Evolutionary conservation across 1,284 basidiomycete genomes (phyloP).

Genomic region (Wallemia ichthyophaga): DNA sequence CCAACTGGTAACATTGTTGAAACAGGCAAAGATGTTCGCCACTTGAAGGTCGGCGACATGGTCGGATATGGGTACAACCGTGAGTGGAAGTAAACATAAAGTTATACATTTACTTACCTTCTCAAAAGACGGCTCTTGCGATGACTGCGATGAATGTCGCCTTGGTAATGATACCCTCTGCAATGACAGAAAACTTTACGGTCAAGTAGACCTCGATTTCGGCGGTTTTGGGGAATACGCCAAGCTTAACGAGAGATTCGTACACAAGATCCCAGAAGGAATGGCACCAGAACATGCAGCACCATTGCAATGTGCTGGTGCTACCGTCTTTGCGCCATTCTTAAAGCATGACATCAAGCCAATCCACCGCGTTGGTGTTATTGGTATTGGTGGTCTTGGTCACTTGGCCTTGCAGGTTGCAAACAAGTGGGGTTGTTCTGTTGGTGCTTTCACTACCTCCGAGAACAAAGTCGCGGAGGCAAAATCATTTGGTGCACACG

Average conservation of each 20-base stretch:
- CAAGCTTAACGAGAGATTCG: neutral
- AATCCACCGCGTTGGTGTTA: slow-evolving; percentile 13
- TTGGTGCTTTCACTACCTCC: slow-evolving; percentile 12
- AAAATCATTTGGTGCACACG: slow-evolving; percentile 2
- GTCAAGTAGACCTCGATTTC: neutral
- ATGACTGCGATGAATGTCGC: slow-evolving; percentile 1
- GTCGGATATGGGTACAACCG: slow-evolving; percentile 17
- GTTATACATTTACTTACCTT: no score
- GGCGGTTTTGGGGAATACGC: neutral
- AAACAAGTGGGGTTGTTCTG: slow-evolving; percentile 2
- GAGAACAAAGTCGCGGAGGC: slow-evolving; percentile 14
- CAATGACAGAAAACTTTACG: neutral
- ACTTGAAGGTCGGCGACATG: slow-evolving; percentile 18
- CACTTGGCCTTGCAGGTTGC: slow-evolving; percentile 11
- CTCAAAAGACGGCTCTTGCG: slow-evolving; percentile 15
- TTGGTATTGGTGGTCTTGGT: slow-evolving; percentile 21
- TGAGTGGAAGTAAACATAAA: no score
- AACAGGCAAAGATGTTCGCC: slow-evolving; percentile 14
- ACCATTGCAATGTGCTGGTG: neutral
- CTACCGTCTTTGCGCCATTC: neutral
- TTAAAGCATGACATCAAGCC: neutral
- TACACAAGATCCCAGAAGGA: neutral
- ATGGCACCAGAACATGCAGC: neutral
- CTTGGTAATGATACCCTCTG: slow-evolving; percentile 2
- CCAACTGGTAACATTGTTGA: slow-evolving; percentile 18